Percentiles rank a stretch among this genome's conserved stretches.
These are phyloP conservation scores for Artemisia tridentata DNA, from an alignment of 129 eudicot genomes.

Conservation along the genomic window DNA sequence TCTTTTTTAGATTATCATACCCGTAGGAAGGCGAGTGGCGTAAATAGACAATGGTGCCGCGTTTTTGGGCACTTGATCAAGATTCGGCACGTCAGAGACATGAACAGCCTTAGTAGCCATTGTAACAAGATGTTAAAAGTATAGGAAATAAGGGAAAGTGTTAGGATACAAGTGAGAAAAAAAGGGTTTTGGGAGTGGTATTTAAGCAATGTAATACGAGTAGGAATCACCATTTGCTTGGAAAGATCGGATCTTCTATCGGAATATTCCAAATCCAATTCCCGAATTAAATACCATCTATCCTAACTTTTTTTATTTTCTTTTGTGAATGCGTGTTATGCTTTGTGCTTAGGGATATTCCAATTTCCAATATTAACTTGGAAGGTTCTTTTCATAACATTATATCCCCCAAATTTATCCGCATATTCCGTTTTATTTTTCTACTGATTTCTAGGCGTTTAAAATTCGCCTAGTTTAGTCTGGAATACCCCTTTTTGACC, in stretches of 20 bases:
- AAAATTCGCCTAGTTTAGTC: not conserved
- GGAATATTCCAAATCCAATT: conserved; percentile 38
- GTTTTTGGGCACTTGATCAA: conserved; percentile 63
- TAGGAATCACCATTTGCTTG: conserved; percentile 15
- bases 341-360: conserved; percentile 38
- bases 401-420: not conserved
- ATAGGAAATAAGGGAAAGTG: not conserved
- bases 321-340: conserved; percentile 18
- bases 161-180: conserved; percentile 17
- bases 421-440: not conserved
- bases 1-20: conserved; percentile 16
- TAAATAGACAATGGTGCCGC: conserved; percentile 45
- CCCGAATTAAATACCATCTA: too few relatives aligned
- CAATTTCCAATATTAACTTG: conserved; percentile 2
- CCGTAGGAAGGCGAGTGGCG: conserved; percentile 46
- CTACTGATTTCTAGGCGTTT: not conserved
- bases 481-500: not conserved
- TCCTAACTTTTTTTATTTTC: conserved; percentile 15
- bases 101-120: conserved; percentile 94
- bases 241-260: conserved; percentile 23
- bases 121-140: not conserved
- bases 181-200: conserved; percentile 33
- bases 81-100: conserved; percentile 84
- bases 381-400: not conserved
- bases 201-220: conserved; percentile 26